Evolutionary conservation across 768 basidiomycete genomes (phyloP).

Genomic region (Hemileccinum rubropunctum): DNA sequence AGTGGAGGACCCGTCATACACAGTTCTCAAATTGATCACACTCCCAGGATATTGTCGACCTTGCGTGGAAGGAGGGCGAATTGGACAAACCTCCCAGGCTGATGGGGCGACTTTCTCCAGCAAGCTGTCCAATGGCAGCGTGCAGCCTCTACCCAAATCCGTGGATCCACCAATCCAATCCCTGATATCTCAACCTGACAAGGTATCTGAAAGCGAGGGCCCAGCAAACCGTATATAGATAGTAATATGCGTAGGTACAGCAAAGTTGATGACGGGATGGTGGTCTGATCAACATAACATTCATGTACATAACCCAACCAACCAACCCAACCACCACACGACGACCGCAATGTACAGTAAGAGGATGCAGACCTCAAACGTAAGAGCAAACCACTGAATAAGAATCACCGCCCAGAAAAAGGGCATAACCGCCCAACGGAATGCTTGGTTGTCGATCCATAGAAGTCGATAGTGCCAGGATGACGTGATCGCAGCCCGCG

Average conservation of each 20-base stretch:
- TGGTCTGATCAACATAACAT: background rate
- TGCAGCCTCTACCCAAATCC: slow-evolving; percentile 5
- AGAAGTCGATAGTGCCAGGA: slow-evolving; percentile 51
- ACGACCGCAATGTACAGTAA: slow-evolving; percentile 56
- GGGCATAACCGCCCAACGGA: slow-evolving; percentile 63
- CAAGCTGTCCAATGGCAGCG: background rate
- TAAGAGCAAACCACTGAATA: slow-evolving; percentile 65
- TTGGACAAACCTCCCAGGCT: slow-evolving; percentile 29
- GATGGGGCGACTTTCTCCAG: slow-evolving; percentile 1
- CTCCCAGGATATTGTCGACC: slow-evolving; percentile 62
- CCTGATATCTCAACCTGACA: background rate
- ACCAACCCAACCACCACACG: slow-evolving; percentile 78
- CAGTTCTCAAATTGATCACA: background rate
- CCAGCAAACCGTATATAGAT: slow-evolving; percentile 4
- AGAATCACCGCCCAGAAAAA: slow-evolving; percentile 63
- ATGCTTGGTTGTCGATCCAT: slow-evolving; percentile 56
- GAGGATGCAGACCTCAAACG: slow-evolving; percentile 57
- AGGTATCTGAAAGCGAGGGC: background rate
- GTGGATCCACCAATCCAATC: background rate
- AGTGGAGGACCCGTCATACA: slow-evolving; percentile 29
- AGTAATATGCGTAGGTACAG: slow-evolving; percentile 9
- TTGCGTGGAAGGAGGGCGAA: slow-evolving; percentile 57
- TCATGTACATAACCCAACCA: slow-evolving; percentile 47
- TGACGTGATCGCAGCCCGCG: slow-evolving; percentile 55
- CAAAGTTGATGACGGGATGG: background rate